Percentiles rank a stretch among this genome's conserved stretches.
Conservation (phyloP, 2,329 filamentous ascomycete genomes). For the Scortechinia acanthostroma region DNA sequence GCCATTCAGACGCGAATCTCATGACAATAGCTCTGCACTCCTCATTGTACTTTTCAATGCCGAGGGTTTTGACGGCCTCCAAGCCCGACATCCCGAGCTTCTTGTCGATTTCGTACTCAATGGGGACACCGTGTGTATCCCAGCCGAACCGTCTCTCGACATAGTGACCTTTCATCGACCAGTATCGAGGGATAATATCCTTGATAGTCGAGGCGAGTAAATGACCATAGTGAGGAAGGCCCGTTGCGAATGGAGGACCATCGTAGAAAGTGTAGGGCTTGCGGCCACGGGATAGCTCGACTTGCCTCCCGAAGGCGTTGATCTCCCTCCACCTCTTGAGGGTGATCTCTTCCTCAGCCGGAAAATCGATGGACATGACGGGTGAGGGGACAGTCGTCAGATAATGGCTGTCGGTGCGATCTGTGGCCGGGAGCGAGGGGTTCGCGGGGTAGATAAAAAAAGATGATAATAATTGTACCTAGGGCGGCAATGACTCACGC, state of each 20-base stretch:
- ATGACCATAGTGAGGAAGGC: constrained; percentile 63
- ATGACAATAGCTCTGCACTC: constrained; percentile 91
- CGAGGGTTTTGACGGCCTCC: constrained; percentile 78
- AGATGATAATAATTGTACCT: no score
- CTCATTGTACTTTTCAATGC: constrained; percentile 81
- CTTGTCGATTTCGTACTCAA: constrained; percentile 97
- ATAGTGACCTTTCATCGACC: constrained; percentile 93
- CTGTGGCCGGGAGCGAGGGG: no score
- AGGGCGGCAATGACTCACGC: no score
- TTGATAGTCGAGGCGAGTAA: constrained; percentile 90
- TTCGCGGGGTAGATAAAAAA: no score
- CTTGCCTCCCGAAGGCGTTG: constrained; percentile 80
- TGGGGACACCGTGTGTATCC: constrained; percentile 90
- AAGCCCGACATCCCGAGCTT: constrained; percentile 82
- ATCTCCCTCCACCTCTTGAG: constrained; percentile 86
- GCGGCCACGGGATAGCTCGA: constrained; percentile 75
- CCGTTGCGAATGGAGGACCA: constrained; percentile 74
- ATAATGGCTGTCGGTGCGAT: no score
- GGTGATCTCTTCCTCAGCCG: constrained; percentile 80
- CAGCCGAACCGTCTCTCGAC: constrained; percentile 90
- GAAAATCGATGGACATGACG: constrained; percentile 77
- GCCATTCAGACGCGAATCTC: constrained; percentile 82
- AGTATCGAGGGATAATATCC: constrained; percentile 92
- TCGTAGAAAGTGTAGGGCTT: constrained; percentile 92
- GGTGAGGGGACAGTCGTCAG: no score